These are phyloP conservation scores for Neurospora sp. DNA, from an alignment of 495 filamentous ascomycete genomes.

Conservation along the genomic window DNA sequence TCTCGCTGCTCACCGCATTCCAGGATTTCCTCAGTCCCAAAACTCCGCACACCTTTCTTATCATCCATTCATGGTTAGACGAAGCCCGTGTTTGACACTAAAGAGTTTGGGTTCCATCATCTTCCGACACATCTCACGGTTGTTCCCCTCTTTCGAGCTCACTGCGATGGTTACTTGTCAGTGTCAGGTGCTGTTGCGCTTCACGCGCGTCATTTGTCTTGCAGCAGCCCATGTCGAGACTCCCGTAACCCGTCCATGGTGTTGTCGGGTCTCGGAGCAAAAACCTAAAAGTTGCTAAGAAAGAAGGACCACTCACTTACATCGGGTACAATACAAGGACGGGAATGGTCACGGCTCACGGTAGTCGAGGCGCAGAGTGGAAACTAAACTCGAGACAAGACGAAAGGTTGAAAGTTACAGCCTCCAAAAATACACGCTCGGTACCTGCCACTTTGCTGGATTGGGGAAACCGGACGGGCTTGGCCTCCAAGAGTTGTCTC, in stretches of 20 bases:
- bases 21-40: not conserved
- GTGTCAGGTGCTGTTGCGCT: constrained; percentile 8
- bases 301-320: not conserved
- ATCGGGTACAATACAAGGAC: not conserved
- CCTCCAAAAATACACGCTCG: not conserved
- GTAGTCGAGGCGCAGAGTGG: not conserved
- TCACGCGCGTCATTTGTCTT: constrained; percentile 9
- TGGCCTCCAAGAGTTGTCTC: not conserved
- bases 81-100: not conserved
- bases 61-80: not conserved
- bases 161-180: not conserved
- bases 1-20: not conserved
- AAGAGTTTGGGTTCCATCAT: not conserved
- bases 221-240: not conserved
- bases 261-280: not conserved
- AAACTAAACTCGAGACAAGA: not conserved
- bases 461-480: not conserved
- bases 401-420: not conserved
- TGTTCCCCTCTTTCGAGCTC: not conserved
- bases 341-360: not conserved
- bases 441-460: not conserved
- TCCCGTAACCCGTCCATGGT: not conserved
- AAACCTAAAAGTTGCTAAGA: not conserved
- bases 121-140: not conserved
- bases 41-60: not conserved